Conservation (phyloP, 2,329 filamentous ascomycete species). For the Clarireedia hainanense region DNA sequence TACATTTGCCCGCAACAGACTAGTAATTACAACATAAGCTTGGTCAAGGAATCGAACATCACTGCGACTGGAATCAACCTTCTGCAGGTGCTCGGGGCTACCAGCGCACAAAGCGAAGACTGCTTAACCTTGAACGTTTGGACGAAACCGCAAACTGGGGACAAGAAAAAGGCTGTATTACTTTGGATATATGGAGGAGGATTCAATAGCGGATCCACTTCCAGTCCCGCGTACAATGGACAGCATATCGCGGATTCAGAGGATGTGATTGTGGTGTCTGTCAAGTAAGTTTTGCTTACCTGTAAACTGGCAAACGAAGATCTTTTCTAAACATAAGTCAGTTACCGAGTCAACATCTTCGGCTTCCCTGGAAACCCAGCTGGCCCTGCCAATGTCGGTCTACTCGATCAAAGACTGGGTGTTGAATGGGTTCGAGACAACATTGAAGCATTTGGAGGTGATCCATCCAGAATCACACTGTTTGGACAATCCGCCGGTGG, state of each 20-base stretch:
- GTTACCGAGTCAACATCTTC: constrained; percentile 33
- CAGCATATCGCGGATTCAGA: constrained; percentile 34
- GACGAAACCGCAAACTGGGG: constrained; percentile 25
- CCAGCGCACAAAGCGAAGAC: constrained; percentile 27
- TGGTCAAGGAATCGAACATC: neutral
- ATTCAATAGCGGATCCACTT: constrained; percentile 32
- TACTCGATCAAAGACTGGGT: constrained; percentile 52
- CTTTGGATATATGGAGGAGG: constrained; percentile 37
- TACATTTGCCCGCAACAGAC: neutral
- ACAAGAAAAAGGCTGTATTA: constrained; percentile 32
- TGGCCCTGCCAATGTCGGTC: constrained; percentile 44
- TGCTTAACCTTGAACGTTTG: constrained; percentile 35
- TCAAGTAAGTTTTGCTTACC: constrained; percentile 34
- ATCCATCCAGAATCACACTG: constrained; percentile 44
- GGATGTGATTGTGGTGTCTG: constrained; percentile 38
- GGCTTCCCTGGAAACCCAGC: constrained; percentile 31
- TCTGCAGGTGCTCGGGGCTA: neutral
- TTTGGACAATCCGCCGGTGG: constrained; percentile 48
- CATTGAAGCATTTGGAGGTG: constrained; percentile 52
- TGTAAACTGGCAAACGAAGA: constrained; percentile 13
- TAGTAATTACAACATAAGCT: neutral
- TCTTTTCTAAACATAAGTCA: constrained; percentile 12
- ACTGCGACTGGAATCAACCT: neutral
- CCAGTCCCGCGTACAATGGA: constrained; percentile 34
- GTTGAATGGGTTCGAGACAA: constrained; percentile 55